These are phyloP conservation scores for Globisporangium splendens DNA, from an alignment of 352 stramenopile genomes.

Conservation along the genomic window DNA sequence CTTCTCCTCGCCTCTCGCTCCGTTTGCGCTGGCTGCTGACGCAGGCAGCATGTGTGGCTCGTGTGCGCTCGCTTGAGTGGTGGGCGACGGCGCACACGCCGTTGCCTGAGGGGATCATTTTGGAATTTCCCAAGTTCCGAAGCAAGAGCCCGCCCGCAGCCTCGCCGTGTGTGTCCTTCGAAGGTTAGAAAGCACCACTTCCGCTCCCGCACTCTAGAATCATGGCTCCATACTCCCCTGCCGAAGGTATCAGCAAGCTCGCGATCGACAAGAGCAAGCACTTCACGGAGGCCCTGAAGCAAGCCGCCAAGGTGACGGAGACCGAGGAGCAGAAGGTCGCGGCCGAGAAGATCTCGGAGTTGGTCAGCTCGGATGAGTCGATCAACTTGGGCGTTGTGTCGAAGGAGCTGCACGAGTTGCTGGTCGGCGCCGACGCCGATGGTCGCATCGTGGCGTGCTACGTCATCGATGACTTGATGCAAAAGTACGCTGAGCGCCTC, in stretches of 20 bases:
- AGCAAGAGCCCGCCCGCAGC: slow-evolving; percentile 22
- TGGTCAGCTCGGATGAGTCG: slow-evolving; percentile 66
- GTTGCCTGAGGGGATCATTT: slow-evolving; percentile 46
- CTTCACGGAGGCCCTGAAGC: slow-evolving; percentile 81
- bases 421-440: slow-evolving; percentile 54
- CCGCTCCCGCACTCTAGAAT: slow-evolving; percentile 9
- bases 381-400: slow-evolving; percentile 73
- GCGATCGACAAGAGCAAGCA: slow-evolving; percentile 89
- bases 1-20: no score
- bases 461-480: slow-evolving; percentile 81
- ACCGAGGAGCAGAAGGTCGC: slow-evolving; percentile 77
- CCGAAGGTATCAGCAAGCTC: slow-evolving; percentile 80
- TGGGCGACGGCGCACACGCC: neutral
- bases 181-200: slow-evolving; percentile 7
- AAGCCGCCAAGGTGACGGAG: slow-evolving; percentile 62
- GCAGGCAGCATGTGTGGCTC: no score
- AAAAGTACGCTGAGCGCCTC: slow-evolving; percentile 79
- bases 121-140: slow-evolving; percentile 73
- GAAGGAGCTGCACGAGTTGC: slow-evolving; percentile 56
- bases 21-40: no score
- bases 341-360: slow-evolving; percentile 82
- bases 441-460: slow-evolving; percentile 68
- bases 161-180: slow-evolving; percentile 5
- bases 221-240: slow-evolving; percentile 83
- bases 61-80: neutral